Percentiles rank a stretch among this genome's conserved stretches.
Evolutionary conservation across 306 rosid genomes (phyloP).

Genomic region (Prunus padus): DNA sequence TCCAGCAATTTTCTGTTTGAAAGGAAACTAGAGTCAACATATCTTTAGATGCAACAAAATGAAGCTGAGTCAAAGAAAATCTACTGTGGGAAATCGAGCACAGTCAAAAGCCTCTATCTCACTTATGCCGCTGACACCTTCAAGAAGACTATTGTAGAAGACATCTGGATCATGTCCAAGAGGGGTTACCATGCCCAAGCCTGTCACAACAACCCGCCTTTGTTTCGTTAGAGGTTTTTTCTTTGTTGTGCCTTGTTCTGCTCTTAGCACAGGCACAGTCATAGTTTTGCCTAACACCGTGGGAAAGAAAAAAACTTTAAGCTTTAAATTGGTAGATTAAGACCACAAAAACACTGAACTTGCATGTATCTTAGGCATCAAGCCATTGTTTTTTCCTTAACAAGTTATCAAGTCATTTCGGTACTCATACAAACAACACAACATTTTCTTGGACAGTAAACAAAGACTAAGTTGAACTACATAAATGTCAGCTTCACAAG

Average conservation of each 20-base stretch:
- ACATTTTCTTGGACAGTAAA: too few species aligned
- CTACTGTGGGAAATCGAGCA: conserved; percentile 63
- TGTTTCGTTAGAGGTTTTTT: conserved; percentile 48
- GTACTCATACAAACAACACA: not conserved
- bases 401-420: not conserved
- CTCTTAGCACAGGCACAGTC: conserved; percentile 47
- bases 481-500: not conserved
- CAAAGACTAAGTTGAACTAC: not conserved
- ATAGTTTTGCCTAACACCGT: conserved; percentile 40
- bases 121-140: conserved; percentile 77
- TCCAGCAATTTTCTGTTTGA: conserved; percentile 69
- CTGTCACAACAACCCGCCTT: conserved; percentile 76
- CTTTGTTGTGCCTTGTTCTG: conserved; percentile 39
- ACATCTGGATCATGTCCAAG: conserved; percentile 77
- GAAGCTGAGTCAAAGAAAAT: not conserved
- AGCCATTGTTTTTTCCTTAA: not conserved
- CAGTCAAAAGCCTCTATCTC: conserved; percentile 75
- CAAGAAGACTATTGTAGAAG: conserved; percentile 70
- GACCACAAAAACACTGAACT: not conserved
- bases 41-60: not conserved
- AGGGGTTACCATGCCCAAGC: conserved; percentile 74
- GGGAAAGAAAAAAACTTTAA: not conserved
- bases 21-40: not conserved
- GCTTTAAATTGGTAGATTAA: not conserved
- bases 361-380: not conserved